Percentiles rank a stretch among this genome's conserved stretches.
phyloP scores from a whole-genome alignment of 1,139 yeast genomes.

The Candida buenavistaensis region DNA sequence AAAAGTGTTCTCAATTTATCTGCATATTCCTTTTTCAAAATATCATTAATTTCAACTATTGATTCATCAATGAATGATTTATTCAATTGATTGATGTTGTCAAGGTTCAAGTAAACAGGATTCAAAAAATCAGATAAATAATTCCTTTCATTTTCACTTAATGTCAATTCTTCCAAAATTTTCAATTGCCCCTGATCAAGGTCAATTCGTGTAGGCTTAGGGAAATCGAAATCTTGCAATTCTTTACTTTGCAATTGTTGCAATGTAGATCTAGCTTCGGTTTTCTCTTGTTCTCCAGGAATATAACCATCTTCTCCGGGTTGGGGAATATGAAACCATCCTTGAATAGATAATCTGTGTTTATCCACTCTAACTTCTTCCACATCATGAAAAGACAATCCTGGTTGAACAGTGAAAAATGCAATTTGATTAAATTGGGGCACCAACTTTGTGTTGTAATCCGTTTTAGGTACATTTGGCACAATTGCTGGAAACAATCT shows the following conservation, averaged over 20 bases:
- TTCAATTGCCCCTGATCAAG: constrained; percentile 30
- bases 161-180: constrained; percentile 20
- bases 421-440: constrained; percentile 97
- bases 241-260: constrained; percentile 79
- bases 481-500: constrained; percentile 83
- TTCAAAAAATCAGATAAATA: constrained; percentile 58
- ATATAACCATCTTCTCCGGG: constrained; percentile 83
- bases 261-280: constrained; percentile 75
- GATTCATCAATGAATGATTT: constrained; percentile 64
- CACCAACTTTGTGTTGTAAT: constrained; percentile 64
- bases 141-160: constrained; percentile 37
- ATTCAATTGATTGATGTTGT: constrained; percentile 31
- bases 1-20: constrained; percentile 45
- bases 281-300: constrained; percentile 75
- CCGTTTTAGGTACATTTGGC: constrained; percentile 88
- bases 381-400: constrained; percentile 94
- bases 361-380: constrained; percentile 93
- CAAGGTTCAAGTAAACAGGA: constrained; percentile 46
- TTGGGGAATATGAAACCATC: constrained; percentile 99
- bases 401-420: constrained; percentile 94
- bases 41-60: constrained; percentile 62
- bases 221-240: constrained; percentile 79
- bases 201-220: constrained; percentile 50
- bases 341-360: constrained; percentile 89
- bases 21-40: constrained; percentile 62